Evolutionary conservation across 345 rosid species (phyloP), one percentile per base, ranked within the genome.

Genomic region (Sisymbrium irio): DNA sequence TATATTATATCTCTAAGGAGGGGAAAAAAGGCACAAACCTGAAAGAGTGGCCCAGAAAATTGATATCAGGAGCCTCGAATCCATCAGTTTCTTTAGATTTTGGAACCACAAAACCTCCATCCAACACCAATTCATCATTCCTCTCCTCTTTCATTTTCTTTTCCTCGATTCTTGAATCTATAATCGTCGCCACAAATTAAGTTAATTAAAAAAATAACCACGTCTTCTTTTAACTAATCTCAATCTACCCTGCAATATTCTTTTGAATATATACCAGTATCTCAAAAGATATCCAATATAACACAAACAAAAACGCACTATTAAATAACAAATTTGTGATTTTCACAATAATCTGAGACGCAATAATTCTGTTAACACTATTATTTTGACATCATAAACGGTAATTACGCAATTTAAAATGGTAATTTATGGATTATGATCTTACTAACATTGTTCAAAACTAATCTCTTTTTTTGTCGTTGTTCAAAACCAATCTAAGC

Each of bases 121-220:
- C 91, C 40, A 79, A 71, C 6, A 83, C 85, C 81, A 92, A 44
- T 33, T 85, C 93, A 27, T 67, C 74, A 22, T 59, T 36, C 13
- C 47, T 65, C 41, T 78, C 70, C 7, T 71, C 79, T 19, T n/a
- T 15, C 9, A 54, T 3, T 50, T 80, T 81, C 75, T 73, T 65
- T 27, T 55, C 86, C 35, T 74, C 92, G 4, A 45, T 68, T 42
- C 71, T 71, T 39, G 83, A 8, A 59, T 88, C 85, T 50, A 53
- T n/a, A 54, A 44, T 42, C 28, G 8, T 41, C 45, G 37, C 30
- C 61, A 41, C 6, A 39, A n/a, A n/a, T n/a, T n/a, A 19, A 6
- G 15, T 35, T 14, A 39, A 30, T 18, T 6, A 6, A 11, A 28
- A 22, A 25, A 14, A 53, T 3, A 25, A 46, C 20, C 7, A 59